These are phyloP conservation scores for Paecilomyces sp. DNA, from an alignment of 2,329 filamentous ascomycete genomes.

Conservation along the genomic window DNA sequence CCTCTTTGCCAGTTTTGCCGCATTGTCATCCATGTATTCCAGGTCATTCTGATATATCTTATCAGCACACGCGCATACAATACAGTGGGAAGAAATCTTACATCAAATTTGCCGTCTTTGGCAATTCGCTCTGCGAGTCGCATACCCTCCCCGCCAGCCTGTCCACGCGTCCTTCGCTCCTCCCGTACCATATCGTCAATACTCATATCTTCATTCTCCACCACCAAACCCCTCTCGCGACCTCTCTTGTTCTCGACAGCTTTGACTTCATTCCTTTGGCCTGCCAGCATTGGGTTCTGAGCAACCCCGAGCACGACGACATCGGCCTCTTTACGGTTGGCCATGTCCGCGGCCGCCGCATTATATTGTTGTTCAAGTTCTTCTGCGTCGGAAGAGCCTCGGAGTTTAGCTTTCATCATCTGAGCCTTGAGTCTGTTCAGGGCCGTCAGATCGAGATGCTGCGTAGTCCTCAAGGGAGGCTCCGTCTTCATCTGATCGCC, in stretches of 20 bases:
- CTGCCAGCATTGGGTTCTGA: conserved; percentile 83
- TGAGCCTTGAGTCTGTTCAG: conserved; percentile 87
- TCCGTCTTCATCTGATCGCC: conserved; percentile 53
- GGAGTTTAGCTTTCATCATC: conserved; percentile 92
- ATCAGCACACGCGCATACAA: conserved; percentile 10
- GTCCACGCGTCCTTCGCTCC: conserved; percentile 75
- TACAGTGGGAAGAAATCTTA: conserved; percentile 21
- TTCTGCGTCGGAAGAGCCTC: conserved; percentile 65
- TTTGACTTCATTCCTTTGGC: conserved; percentile 66
- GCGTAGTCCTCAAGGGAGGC: conserved; percentile 40
- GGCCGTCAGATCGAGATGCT: conserved; percentile 63
- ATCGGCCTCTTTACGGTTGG: conserved; percentile 52
- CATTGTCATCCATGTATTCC: conserved; percentile 97
- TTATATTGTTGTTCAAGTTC: conserved; percentile 81
- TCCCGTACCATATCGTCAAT: conserved; percentile 97
- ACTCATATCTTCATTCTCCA: conserved; percentile 90
- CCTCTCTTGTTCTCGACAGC: conserved; percentile 73
- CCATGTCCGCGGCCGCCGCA: conserved; percentile 58
- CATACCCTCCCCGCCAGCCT: conserved; percentile 70
- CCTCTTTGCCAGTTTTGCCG: conserved; percentile 75
- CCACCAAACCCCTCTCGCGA: conserved; percentile 72
- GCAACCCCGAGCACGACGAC: conserved; percentile 78
- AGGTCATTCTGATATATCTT: conserved; percentile 57
- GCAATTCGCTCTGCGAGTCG: conserved; percentile 87
- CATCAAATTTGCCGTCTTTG: conserved; percentile 81